Base-by-base conservation (phyloP, 1,284 basidiomycete species). In the Mycena sp. region DNA sequence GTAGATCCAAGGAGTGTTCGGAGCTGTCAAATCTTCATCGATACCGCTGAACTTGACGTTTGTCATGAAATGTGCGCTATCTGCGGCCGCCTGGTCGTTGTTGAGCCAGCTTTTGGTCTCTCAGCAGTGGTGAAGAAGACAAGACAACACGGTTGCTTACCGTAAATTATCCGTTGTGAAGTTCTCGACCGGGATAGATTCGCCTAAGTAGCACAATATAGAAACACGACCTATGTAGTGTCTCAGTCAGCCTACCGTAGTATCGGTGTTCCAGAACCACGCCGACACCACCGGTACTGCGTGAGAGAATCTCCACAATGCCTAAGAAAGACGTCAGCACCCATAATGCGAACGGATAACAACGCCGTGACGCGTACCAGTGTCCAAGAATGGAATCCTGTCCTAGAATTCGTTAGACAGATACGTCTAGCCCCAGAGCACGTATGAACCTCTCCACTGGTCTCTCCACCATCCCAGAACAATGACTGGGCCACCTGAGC, bases 211-310 rank as follows among this genome's bases (percentile, higher is more conserved):
- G 35, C 1, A 37, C 14, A 19, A 19, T n/a, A 29, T 45, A 43
- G 46, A 35, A 30, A 37, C 59, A 17, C 44, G 43, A 38, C 17
- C 37, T 61, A 11, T 45, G 4, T 40, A 40, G 10, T 41, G 29
- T 51, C n/a, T n/a, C n/a, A 37, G 14, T 16, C 10, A n/a, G 74
- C 74, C 54, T 71, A 85, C 93, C 92, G 73, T 93, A 93, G 74
- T 91, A 94, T 67, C 95, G 85, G 75, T 97, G 96, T 74, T 99
- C 97, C 29, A 99, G 83, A 10, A 98, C 87, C 46, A 99, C 85
- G n/a, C 91, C 90, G 7, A 94, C 78, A 4, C 97, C 97, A 21
- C 89, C 87, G 0, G 94, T 97, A 12, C 89, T 93, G 58, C 87
- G 87, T 1, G 94, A 82, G 45, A 98, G 82, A 63, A 96, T 95